A percentile compares a stretch with the other conserved stretches of the same genome.
phyloP scores from a whole-genome alignment of 2,329 filamentous ascomycete species.

The Stemphylium lycopersici region DNA sequence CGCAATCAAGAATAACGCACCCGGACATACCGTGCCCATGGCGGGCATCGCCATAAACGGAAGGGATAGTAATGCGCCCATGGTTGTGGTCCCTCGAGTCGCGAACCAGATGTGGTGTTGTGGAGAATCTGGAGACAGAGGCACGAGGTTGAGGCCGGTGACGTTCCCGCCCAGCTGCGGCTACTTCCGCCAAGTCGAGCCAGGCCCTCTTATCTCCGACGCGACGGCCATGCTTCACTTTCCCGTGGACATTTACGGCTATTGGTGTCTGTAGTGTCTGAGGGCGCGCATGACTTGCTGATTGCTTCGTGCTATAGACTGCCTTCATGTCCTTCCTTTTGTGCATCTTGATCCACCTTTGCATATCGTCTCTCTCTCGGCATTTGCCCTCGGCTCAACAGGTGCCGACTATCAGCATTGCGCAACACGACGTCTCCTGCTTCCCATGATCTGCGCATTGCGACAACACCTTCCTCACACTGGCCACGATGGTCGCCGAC shows the following conservation, averaged over 20 bases:
- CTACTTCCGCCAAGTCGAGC: constrained; percentile 17
- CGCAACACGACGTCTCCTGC: constrained; percentile 5
- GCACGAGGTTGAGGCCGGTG: constrained; percentile 21
- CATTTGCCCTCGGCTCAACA: constrained; percentile 5
- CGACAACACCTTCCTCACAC: constrained; percentile 19
- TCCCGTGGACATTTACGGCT: constrained; percentile 1
- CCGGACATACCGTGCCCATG: constrained; percentile 74
- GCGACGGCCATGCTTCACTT: constrained; percentile 13
- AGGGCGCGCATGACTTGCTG: constrained; percentile 1
- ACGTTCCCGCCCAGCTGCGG: constrained; percentile 25
- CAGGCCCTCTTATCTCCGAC: constrained; percentile 31
- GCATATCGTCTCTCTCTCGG: neutral
- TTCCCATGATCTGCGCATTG: constrained; percentile 29
- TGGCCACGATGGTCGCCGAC: constrained; percentile 31
- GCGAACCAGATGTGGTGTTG: constrained; percentile 15
- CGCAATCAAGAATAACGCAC: constrained; percentile 6
- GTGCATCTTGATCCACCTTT: neutral
- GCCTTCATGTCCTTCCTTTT: neutral
- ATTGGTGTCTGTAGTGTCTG: constrained; percentile 1
- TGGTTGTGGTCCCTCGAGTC: constrained; percentile 50
- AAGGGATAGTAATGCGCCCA: constrained; percentile 91
- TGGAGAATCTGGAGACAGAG: constrained; percentile 15
- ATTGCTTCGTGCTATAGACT: neutral
- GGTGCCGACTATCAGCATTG: constrained; percentile 14
- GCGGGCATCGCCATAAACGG: constrained; percentile 89